Conservation (phyloP, 345 rosid species). For the Chamaenerion angustifolium region DNA sequence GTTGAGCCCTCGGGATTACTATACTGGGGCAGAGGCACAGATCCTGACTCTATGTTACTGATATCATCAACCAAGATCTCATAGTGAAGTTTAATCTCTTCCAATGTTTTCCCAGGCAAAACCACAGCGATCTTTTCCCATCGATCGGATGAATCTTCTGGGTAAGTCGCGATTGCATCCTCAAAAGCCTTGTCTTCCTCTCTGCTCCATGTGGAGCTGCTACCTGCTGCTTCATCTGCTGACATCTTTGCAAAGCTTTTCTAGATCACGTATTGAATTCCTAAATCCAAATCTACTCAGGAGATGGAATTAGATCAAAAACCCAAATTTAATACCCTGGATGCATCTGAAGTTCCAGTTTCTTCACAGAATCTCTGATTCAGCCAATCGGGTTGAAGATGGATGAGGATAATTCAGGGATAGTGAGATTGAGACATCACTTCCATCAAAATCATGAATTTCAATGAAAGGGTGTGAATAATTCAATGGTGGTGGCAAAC, state of each 20-base stretch:
- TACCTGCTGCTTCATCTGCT: slow-evolving; percentile 47
- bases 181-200: slow-evolving; percentile 91
- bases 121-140: slow-evolving; percentile 71
- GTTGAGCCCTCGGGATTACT: slow-evolving; percentile 44
- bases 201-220: slow-evolving; percentile 59
- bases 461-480: slow-evolving; percentile 11
- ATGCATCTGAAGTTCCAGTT: too few relatives aligned
- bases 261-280: background rate
- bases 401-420: too few relatives aligned
- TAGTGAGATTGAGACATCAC: too few relatives aligned
- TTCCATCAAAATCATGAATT: too few relatives aligned
- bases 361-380: too few relatives aligned
- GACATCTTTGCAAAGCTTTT: slow-evolving; percentile 24
- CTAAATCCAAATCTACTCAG: background rate
- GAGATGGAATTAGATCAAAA: slow-evolving; percentile 9
- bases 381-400: too few relatives aligned
- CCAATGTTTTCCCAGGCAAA: slow-evolving; percentile 66
- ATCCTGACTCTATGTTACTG: slow-evolving; percentile 68
- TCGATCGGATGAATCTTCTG: slow-evolving; percentile 49
- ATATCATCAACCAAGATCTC: slow-evolving; percentile 76
- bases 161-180: slow-evolving; percentile 58
- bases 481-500: slow-evolving; percentile 35
- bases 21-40: slow-evolving; percentile 72
- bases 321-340: slow-evolving; percentile 8
- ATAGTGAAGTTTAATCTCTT: slow-evolving; percentile 70